Percentiles rank a stretch among this genome's conserved stretches.
Evolutionary conservation across 2,329 filamentous ascomycete species (phyloP).

Genomic region (Neonectria punicea): DNA sequence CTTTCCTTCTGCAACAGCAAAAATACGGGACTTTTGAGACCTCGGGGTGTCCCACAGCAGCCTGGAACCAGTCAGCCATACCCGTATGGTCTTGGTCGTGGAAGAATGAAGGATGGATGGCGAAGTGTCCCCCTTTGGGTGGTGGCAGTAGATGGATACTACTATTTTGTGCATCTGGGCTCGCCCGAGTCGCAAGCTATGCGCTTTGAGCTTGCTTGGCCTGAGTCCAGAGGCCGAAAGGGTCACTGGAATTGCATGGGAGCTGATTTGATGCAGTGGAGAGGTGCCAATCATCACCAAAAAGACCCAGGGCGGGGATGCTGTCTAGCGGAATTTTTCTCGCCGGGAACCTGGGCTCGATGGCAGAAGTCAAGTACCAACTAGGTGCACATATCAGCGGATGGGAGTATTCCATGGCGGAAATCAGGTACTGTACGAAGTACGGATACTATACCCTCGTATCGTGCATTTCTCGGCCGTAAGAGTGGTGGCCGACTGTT

Average conservation of each 20-base stretch:
- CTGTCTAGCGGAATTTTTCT: background rate
- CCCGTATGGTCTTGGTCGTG: constrained; percentile 20
- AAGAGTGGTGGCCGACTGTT: constrained; percentile 26
- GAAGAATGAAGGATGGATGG: constrained; percentile 4
- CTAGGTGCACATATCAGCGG: background rate
- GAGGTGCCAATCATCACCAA: constrained; percentile 34
- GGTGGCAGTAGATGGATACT: background rate
- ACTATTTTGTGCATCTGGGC: constrained; percentile 6
- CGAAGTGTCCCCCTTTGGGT: background rate
- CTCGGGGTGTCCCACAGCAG: constrained; percentile 12
- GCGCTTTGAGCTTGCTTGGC: background rate
- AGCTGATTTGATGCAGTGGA: constrained; percentile 34
- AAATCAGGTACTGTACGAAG: background rate
- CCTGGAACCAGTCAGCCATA: constrained; percentile 22
- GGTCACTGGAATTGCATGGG: constrained; percentile 26
- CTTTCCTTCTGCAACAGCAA: constrained; percentile 33
- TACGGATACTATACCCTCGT: constrained; percentile 19
- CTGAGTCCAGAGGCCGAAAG: constrained; percentile 10
- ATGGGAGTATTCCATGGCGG: background rate
- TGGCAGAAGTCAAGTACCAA: background rate
- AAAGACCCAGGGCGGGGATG: constrained; percentile 31
- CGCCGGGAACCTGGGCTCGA: constrained; percentile 2
- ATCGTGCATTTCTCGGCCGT: constrained; percentile 17
- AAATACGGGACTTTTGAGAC: constrained; percentile 27
- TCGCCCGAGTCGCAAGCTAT: background rate